A percentile compares a stretch with the other conserved stretches of the same genome.
phyloP scores from a whole-genome alignment of 2,329 filamentous ascomycete species.

The Alternaria tenuissima region DNA sequence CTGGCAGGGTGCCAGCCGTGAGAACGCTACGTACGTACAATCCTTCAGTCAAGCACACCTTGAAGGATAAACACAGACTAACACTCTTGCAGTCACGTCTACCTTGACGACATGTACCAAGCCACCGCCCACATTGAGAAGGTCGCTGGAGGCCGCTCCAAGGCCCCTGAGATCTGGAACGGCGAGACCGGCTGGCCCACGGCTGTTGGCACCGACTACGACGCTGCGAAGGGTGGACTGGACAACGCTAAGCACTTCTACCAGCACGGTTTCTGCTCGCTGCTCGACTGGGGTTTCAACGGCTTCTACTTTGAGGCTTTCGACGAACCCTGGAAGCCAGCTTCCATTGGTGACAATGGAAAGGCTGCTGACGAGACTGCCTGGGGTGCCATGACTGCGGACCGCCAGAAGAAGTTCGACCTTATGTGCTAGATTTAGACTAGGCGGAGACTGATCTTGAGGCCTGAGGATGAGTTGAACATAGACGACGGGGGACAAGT shows the following conservation, averaged over 20 bases:
- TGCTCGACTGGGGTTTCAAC: slow-evolving; percentile 71
- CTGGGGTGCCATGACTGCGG: slow-evolving; percentile 72
- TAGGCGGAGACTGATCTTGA: neutral
- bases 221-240: slow-evolving; percentile 66
- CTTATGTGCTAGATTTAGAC: slow-evolving; percentile 53
- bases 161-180: slow-evolving; percentile 65
- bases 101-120: slow-evolving; percentile 72
- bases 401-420: slow-evolving; percentile 66
- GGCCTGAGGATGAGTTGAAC: neutral
- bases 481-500: neutral
- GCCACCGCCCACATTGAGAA: slow-evolving; percentile 70
- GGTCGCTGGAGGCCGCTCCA: slow-evolving; percentile 61
- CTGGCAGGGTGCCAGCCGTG: slow-evolving; percentile 71
- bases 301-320: slow-evolving; percentile 79
- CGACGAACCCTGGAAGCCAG: slow-evolving; percentile 76
- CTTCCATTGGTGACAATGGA: slow-evolving; percentile 69
- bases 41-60: neutral
- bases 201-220: slow-evolving; percentile 67
- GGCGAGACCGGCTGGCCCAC: slow-evolving; percentile 36
- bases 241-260: slow-evolving; percentile 68
- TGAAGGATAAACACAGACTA: neutral
- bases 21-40: slow-evolving; percentile 59
- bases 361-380: slow-evolving; percentile 69
- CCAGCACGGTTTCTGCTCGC: slow-evolving; percentile 68
- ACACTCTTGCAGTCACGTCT: slow-evolving; percentile 54